Conservation (phyloP, 139 green algal genomes). For the Tetraselmis chui region DNA sequence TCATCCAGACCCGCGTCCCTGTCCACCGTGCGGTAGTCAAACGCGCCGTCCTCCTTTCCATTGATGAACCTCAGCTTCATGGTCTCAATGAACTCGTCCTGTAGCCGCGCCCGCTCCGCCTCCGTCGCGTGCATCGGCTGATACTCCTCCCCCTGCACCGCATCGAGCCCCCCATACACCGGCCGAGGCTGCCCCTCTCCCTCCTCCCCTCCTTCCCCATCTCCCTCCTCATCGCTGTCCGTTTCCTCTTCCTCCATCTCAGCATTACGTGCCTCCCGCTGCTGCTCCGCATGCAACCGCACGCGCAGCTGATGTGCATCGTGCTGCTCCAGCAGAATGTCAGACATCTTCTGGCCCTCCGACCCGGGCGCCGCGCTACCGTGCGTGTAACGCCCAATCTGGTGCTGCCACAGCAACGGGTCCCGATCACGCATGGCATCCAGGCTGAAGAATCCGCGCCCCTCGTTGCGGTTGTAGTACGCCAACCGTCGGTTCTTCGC, state of each 20-base stretch:
- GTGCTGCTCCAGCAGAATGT: background rate
- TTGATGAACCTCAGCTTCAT: background rate
- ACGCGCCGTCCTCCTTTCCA: background rate
- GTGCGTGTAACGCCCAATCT: background rate
- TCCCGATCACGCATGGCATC: background rate
- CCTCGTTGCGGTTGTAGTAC: background rate
- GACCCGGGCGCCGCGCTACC: no score
- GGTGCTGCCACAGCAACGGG: background rate
- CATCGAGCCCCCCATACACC: background rate
- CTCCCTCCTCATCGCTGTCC: background rate
- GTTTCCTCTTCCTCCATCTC: background rate
- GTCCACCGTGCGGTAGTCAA: background rate
- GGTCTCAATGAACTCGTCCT: background rate
- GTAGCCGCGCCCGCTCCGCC: background rate
- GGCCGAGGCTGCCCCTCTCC: background rate
- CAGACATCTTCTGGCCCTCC: background rate
- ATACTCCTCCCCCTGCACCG: background rate
- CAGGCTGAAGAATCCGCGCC: background rate
- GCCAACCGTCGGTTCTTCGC: background rate
- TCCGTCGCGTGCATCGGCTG: background rate
- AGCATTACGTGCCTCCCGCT: background rate
- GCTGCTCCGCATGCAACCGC: background rate
- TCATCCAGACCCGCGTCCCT: background rate
- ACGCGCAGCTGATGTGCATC: background rate
- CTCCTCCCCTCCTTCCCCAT: background rate